Evolutionary conservation across 495 filamentous ascomycete species (phyloP).

Genomic region (Corynascus novoguineensis): DNA sequence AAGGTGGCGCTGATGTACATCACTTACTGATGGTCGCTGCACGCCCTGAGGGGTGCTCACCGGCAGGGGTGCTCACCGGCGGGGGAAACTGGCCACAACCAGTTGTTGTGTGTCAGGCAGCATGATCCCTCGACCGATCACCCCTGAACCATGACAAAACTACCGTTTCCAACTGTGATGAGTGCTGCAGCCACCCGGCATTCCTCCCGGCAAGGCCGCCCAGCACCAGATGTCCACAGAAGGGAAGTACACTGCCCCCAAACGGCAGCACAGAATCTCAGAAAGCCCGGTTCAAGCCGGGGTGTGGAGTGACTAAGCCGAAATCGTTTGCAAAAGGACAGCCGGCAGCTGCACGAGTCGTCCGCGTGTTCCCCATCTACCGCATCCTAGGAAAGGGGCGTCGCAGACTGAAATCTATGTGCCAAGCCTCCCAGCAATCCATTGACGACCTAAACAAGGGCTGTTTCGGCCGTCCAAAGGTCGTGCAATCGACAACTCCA

Average conservation of each 20-base stretch:
- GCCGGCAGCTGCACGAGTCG: not conserved
- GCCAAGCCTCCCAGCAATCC: not conserved
- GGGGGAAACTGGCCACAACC: conserved; percentile 7
- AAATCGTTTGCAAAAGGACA: not conserved
- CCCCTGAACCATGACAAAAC: conserved; percentile 16
- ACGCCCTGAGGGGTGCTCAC: not conserved
- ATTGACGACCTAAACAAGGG: not conserved
- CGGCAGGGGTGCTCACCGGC: not conserved
- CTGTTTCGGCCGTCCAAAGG: not conserved
- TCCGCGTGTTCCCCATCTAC: not conserved
- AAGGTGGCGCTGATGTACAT: conserved; percentile 17
- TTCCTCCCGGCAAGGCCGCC: conserved; percentile 8
- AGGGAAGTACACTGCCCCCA: conserved; percentile 7
- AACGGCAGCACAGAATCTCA: conserved; percentile 14
- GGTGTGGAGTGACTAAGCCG: not conserved
- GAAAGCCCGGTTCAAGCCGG: conserved; percentile 6
- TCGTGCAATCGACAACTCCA: not conserved
- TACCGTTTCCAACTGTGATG: conserved; percentile 21
- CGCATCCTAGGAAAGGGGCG: not conserved
- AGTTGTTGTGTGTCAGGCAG: conserved; percentile 15
- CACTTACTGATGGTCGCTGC: conserved; percentile 15
- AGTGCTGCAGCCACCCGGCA: conserved; percentile 21
- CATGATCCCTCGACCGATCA: conserved; percentile 31
- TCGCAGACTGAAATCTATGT: not conserved
- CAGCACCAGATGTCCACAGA: conserved; percentile 6